A percentile compares a stretch with the other conserved stretches of the same genome.
These are phyloP conservation scores for Aspergillus sclerotiicarbonarius DNA, from an alignment of 495 filamentous ascomycete species.

Conservation along the genomic window DNA sequence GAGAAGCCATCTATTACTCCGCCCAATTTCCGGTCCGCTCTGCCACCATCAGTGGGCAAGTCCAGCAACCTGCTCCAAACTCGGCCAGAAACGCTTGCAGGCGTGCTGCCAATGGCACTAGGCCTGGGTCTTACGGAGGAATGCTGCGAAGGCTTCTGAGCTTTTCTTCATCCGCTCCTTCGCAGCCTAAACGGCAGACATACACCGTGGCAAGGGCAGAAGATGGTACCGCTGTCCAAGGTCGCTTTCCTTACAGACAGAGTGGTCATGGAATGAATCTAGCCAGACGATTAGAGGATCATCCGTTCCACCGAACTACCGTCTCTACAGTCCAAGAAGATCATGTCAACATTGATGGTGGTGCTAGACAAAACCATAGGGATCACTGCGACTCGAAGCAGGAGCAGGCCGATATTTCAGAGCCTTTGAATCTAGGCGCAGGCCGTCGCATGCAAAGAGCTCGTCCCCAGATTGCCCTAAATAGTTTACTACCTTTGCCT, in stretches of 20 bases:
- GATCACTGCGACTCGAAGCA: neutral
- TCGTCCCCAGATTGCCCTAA: neutral
- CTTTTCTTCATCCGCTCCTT: slow-evolving; percentile 11
- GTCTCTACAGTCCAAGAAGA: slow-evolving; percentile 22
- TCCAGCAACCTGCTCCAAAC: slow-evolving; percentile 1
- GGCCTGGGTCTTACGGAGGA: slow-evolving; percentile 21
- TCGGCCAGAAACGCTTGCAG: neutral
- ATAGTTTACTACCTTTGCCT: neutral
- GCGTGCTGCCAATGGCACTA: slow-evolving; percentile 1
- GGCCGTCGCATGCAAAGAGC: neutral
- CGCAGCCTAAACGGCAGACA: slow-evolving; percentile 9
- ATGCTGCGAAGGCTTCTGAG: slow-evolving; percentile 32
- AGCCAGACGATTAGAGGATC: slow-evolving; percentile 28
- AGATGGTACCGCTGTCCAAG: slow-evolving; percentile 39
- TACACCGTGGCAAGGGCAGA: slow-evolving; percentile 28
- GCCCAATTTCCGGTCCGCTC: slow-evolving; percentile 24
- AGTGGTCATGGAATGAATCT: slow-evolving; percentile 38
- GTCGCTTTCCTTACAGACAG: slow-evolving; percentile 37
- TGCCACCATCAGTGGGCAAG: neutral
- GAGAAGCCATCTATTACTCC: slow-evolving; percentile 39
- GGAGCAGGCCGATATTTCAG: neutral
- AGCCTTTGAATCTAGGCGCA: neutral
- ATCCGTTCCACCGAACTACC: slow-evolving; percentile 34
- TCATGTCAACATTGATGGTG: neutral
- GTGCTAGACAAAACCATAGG: neutral